phyloP scores from a whole-genome alignment of 768 basidiomycete species.

The Candolleomyces eurysporus region DNA sequence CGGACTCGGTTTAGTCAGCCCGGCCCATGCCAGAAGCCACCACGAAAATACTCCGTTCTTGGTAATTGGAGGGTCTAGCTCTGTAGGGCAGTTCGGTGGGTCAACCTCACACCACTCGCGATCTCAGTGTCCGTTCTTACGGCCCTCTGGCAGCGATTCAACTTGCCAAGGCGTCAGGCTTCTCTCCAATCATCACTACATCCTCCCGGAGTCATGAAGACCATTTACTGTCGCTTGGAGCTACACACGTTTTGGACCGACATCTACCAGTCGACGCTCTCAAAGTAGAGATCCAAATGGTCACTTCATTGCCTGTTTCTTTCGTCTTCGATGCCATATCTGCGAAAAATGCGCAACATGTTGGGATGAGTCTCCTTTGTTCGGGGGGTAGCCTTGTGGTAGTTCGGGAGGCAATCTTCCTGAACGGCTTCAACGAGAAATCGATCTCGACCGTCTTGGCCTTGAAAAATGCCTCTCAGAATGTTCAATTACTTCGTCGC shows the following conservation, averaged over 20 bases:
- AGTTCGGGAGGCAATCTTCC: background rate
- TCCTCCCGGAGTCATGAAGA: slow-evolving; percentile 27
- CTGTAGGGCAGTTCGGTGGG: slow-evolving; percentile 27
- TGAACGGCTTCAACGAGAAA: slow-evolving; percentile 9
- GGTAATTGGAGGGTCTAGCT: slow-evolving; percentile 26
- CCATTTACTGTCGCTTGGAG: slow-evolving; percentile 35
- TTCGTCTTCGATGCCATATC: slow-evolving; percentile 27
- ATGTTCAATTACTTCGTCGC: slow-evolving; percentile 12
- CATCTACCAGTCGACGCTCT: slow-evolving; percentile 16
- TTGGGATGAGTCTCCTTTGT: slow-evolving; percentile 24
- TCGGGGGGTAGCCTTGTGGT: slow-evolving; percentile 21
- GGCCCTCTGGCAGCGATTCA: slow-evolving; percentile 16
- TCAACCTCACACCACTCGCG: background rate
- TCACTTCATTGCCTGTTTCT: slow-evolving; percentile 20
- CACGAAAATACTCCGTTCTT: slow-evolving; percentile 30
- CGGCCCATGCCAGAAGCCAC: slow-evolving; percentile 23
- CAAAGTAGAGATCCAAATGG: slow-evolving; percentile 20
- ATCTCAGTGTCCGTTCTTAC: background rate
- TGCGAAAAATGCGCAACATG: slow-evolving; percentile 18
- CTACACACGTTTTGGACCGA: slow-evolving; percentile 36
- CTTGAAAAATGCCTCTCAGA: slow-evolving; percentile 9
- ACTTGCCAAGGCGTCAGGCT: slow-evolving; percentile 38
- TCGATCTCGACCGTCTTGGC: slow-evolving; percentile 8
- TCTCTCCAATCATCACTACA: slow-evolving; percentile 39
- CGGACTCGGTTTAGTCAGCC: slow-evolving; percentile 23